A percentile compares a stretch with the other conserved stretches of the same genome.
Conservation (phyloP, 345 rosid genomes). For the Bruguiera sexangula region DNA sequence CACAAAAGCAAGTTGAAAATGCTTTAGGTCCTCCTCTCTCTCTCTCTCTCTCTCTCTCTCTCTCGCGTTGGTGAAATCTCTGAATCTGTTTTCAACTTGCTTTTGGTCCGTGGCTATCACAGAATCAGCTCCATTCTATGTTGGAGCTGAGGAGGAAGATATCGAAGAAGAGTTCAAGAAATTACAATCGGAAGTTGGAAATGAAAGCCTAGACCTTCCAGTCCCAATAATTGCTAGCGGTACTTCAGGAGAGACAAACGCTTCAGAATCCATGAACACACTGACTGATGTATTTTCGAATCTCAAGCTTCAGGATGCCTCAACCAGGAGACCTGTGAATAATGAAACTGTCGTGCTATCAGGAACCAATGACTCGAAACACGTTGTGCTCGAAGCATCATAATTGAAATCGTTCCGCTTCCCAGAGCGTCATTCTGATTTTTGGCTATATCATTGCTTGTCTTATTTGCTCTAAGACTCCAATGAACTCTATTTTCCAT, state of each 20-base stretch:
- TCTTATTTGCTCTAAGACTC: no score
- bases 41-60: conserved; percentile 1
- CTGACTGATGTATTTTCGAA: conserved; percentile 50
- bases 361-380: conserved; percentile 29
- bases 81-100: conserved; percentile 3
- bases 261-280: conserved; percentile 38
- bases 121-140: conserved; percentile 48
- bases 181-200: conserved; percentile 58
- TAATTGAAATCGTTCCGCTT: conserved; percentile 13
- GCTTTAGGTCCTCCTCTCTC: conserved; percentile 54
- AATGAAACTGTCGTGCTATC: conserved; percentile 23
- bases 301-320: conserved; percentile 48
- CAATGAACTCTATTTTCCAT: no score
- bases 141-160: conserved; percentile 62
- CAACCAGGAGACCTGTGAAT: conserved; percentile 16
- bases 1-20: conserved; percentile 67
- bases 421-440: neutral
- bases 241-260: conserved; percentile 18
- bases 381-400: conserved; percentile 46
- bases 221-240: conserved; percentile 1
- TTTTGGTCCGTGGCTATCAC: conserved; percentile 22
- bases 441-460: neutral
- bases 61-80: neutral
- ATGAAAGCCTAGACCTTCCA: conserved; percentile 25
- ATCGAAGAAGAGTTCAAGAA: conserved; percentile 69